Evolutionary conservation across 1,284 basidiomycete genomes (phyloP).

Genomic region (Microbotryum violaceum): DNA sequence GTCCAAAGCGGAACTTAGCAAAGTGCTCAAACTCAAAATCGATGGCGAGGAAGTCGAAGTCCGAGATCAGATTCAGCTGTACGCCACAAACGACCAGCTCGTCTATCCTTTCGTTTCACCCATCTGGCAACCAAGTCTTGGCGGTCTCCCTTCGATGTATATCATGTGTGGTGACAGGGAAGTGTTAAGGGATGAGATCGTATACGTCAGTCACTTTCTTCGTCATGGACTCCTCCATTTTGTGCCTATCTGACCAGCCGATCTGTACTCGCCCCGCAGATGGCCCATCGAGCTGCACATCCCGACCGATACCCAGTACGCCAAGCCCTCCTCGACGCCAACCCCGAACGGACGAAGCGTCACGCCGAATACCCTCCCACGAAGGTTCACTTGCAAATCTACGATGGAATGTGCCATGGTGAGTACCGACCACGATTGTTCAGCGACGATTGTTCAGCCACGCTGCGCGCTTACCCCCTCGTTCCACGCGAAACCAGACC

Average conservation of each 20-base stretch:
- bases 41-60: constrained; percentile 32
- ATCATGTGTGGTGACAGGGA: constrained; percentile 84
- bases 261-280: constrained; percentile 44
- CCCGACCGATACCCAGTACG: constrained; percentile 63
- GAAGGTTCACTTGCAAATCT: constrained; percentile 73
- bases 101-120: constrained; percentile 75
- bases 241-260: constrained; percentile 14
- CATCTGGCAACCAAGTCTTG: constrained; percentile 63
- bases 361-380: constrained; percentile 54
- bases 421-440: too few relatives aligned
- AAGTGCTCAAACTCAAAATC: constrained; percentile 24
- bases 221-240: not conserved
- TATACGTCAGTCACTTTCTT: constrained; percentile 56
- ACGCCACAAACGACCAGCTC: constrained; percentile 70
- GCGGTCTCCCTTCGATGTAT: constrained; percentile 79
- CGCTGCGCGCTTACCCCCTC: too few relatives aligned
- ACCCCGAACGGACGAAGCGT: constrained; percentile 30
- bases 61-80: constrained; percentile 68
- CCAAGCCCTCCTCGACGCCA: constrained; percentile 28
- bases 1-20: constrained; percentile 18
- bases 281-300: constrained; percentile 81
- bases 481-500: constrained; percentile 27
- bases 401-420: constrained; percentile 47
- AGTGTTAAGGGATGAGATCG: constrained; percentile 83
- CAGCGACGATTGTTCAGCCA: too few relatives aligned